Conservation (phyloP, 1,284 basidiomycete genomes). For the Jaminaea rosea region DNA sequence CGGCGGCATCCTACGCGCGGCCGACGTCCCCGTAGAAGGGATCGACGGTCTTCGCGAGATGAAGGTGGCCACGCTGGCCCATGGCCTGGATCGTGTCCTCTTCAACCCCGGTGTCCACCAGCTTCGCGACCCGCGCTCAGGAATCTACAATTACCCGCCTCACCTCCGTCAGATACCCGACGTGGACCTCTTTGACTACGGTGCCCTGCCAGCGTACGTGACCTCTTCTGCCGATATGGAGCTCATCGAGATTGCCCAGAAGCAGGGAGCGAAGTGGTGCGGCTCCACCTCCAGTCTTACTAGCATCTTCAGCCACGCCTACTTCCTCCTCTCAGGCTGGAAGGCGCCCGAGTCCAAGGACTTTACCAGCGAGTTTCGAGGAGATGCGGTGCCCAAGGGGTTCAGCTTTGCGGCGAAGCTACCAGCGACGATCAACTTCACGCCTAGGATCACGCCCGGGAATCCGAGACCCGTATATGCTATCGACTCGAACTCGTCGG, state of each 20-base stretch:
- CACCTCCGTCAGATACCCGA: constrained; percentile 64
- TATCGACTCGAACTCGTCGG: constrained; percentile 62
- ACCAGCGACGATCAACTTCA: constrained; percentile 63
- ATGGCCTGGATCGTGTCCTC: constrained; percentile 61
- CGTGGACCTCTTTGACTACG: constrained; percentile 82
- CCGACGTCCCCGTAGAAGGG: too few relatives aligned
- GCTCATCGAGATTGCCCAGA: constrained; percentile 59
- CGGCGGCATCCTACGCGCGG: too few relatives aligned
- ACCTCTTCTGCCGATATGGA: constrained; percentile 72
- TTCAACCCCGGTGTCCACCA: constrained; percentile 73
- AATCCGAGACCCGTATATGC: too few relatives aligned
- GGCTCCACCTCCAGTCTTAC: constrained; percentile 91
- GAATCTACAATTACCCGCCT: constrained; percentile 75
- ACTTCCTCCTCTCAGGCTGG: constrained; percentile 55
- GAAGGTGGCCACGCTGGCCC: constrained; percentile 61
- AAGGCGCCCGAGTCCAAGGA: constrained; percentile 42
- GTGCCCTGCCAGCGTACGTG: constrained; percentile 66
- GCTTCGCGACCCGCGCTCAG: constrained; percentile 74
- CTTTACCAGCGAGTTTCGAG: constrained; percentile 61
- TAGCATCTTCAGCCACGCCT: constrained; percentile 73
- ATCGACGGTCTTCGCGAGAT: constrained; percentile 43
- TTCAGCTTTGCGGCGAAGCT: constrained; percentile 76
- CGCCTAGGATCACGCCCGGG: not conserved
- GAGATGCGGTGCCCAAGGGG: too few relatives aligned
- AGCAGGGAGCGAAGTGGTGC: constrained; percentile 59